These are phyloP conservation scores for Rhizopogon roseolus DNA, from an alignment of 768 basidiomycete genomes.

Conservation along the genomic window DNA sequence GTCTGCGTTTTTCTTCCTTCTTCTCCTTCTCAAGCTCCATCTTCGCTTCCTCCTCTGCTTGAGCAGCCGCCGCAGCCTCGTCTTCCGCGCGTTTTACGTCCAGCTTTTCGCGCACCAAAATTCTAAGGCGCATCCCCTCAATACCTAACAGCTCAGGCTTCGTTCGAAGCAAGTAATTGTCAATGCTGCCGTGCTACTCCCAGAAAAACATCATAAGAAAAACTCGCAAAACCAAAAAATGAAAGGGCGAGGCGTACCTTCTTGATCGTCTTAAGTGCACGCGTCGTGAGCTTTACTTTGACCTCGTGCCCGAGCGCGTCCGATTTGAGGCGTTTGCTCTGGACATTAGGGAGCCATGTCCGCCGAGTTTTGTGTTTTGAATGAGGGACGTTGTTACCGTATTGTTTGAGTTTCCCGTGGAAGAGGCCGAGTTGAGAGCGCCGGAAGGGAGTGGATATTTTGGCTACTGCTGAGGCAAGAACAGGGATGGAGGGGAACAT, in stretches of 20 bases:
- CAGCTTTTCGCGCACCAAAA: slow-evolving; percentile 29
- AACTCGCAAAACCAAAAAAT: too few relatives aligned
- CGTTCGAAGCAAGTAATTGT: slow-evolving; percentile 58
- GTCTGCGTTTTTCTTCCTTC: not conserved
- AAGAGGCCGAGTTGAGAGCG: slow-evolving; percentile 78
- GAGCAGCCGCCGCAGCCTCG: not conserved
- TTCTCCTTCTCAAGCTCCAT: slow-evolving; percentile 1
- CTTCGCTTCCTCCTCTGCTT: slow-evolving; percentile 1
- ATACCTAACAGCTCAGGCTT: slow-evolving; percentile 32
- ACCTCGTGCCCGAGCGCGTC: slow-evolving; percentile 56
- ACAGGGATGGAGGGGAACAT: slow-evolving; percentile 20
- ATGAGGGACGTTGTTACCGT: slow-evolving; percentile 87
- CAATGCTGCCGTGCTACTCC: slow-evolving; percentile 60
- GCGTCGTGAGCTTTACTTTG: slow-evolving; percentile 66
- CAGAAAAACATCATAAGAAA: too few relatives aligned
- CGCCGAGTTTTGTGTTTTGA: slow-evolving; percentile 85
- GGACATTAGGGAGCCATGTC: slow-evolving; percentile 86
- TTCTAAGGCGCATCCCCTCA: slow-evolving; percentile 43
- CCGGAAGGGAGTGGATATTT: slow-evolving; percentile 69
- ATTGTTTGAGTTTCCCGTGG: slow-evolving; percentile 74
- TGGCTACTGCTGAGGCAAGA: slow-evolving; percentile 17
- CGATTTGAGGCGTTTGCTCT: slow-evolving; percentile 68
- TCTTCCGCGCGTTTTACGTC: slow-evolving; percentile 12
- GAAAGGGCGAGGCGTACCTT: slow-evolving; percentile 55
- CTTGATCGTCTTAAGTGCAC: slow-evolving; percentile 77